Evolutionary conservation across 805 yeast species (phyloP).

Genomic region (Candida insectorum): DNA sequence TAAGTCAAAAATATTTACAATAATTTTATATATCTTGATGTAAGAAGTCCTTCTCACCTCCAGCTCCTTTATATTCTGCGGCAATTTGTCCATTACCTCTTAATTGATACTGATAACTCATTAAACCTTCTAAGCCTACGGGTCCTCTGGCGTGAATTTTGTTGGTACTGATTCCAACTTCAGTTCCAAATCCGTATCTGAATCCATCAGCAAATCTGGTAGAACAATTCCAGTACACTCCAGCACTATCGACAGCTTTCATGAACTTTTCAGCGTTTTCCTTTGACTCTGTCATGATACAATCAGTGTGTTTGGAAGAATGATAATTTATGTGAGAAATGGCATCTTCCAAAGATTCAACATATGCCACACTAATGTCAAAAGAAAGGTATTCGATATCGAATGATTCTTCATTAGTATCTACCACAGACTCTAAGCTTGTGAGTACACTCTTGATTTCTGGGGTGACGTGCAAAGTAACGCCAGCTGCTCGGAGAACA

Average conservation of each 20-base stretch:
- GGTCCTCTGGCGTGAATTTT: slow-evolving; percentile 99
- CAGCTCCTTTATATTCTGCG: slow-evolving; percentile 89
- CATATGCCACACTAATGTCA: slow-evolving; percentile 73
- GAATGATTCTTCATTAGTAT: slow-evolving; percentile 65
- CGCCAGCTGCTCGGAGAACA: slow-evolving; percentile 50
- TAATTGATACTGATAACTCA: slow-evolving; percentile 90
- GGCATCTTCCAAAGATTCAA: slow-evolving; percentile 64
- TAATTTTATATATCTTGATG: slow-evolving; percentile 43
- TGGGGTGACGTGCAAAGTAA: slow-evolving; percentile 64
- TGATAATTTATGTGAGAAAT: slow-evolving; percentile 81
- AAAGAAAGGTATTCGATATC: slow-evolving; percentile 79
- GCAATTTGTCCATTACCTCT: slow-evolving; percentile 93
- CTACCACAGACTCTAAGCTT: slow-evolving; percentile 30
- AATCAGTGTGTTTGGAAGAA: slow-evolving; percentile 95
- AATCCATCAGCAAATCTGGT: slow-evolving; percentile 98
- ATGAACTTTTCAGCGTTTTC: slow-evolving; percentile 71
- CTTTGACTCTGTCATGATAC: slow-evolving; percentile 77
- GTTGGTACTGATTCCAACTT: slow-evolving; percentile 95
- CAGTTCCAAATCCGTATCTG: slow-evolving; percentile 98
- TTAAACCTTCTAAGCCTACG: slow-evolving; percentile 95
- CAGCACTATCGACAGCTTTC: slow-evolving; percentile 88
- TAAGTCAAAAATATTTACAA: neutral
- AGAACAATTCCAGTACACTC: slow-evolving; percentile 96
- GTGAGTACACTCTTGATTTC: slow-evolving; percentile 39
- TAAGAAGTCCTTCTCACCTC: slow-evolving; percentile 74